Base-by-base conservation (phyloP, 768 basidiomycete species). In the Porphyrellus cyaneotinctus region DNA sequence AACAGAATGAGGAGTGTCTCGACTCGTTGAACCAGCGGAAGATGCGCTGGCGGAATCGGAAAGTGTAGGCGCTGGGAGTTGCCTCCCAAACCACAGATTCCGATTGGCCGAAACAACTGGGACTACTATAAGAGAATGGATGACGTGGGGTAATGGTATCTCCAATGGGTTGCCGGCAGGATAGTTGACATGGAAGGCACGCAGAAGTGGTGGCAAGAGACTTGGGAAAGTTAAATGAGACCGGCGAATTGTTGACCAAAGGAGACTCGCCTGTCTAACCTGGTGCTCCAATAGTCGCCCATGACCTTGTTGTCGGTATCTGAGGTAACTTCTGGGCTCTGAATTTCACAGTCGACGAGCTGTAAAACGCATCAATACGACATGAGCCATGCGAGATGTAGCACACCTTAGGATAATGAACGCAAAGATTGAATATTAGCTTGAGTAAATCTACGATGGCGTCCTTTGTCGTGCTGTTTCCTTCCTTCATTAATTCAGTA, bases 361-460 rank as follows among this genome's bases (percentile, higher is more conserved):
- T 59, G 35, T 31, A 45, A 33, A 39, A 52, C 13, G 14, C 22
- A 51, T 59, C 17, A 53, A 36, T 41, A 49, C n/a, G 37, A 22
- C 4, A 13, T 13, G 20, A 46, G 2, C 0, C 33, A 50, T 30
- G 24, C 14, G 28, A 43, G 39, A 28, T 6, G 3, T 8, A 0
- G 49, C 57, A 33, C 6, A 87, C 88, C 75, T 85, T 90, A 6
- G 91, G 91, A 68, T 91, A 93, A 64, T 88, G 87, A 37, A 83
- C 67, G 46, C 91, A 74, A 28, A 95, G 66, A 66, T 95, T 94
- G 69, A 91, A 94, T 3, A 80, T 74, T 43, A 93, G 76, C 64
- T 97, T 97, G 51, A 97, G 77, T 23, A 93, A 65, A 67, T 97
- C 94, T 4, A 80, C 78, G 73, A 88, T 78, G 3, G 93, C 91